Conservation (phyloP, 805 yeast species). For the Metschnikowia cerradonensis region DNA sequence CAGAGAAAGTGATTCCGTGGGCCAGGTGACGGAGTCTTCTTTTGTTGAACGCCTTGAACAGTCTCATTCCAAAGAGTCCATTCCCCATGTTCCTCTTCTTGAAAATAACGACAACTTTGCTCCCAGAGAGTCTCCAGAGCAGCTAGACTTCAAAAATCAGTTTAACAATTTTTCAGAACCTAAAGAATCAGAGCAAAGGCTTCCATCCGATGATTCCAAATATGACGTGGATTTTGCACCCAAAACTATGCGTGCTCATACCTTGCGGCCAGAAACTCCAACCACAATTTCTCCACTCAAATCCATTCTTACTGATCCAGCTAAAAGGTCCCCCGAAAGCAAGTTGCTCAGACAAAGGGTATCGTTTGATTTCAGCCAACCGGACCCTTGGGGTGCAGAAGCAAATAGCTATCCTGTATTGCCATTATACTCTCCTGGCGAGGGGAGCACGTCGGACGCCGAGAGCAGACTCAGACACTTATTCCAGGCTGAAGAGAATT, state of each 20-base stretch:
- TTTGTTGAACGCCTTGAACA: not conserved
- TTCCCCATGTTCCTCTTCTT: not conserved
- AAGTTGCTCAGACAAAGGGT: not conserved
- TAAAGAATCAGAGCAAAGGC: not conserved
- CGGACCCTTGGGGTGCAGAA: conserved; percentile 4
- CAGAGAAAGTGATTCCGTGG: not conserved
- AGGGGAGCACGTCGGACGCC: not conserved
- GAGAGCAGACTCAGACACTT: not conserved
- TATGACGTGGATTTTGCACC: not conserved
- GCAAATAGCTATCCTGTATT: conserved; percentile 3
- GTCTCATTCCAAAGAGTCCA: not conserved
- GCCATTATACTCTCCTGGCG: not conserved
- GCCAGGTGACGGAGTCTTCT: not conserved
- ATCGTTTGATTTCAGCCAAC: conserved; percentile 2
- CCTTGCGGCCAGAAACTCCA: not conserved
- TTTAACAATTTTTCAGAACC: too few relatives aligned
- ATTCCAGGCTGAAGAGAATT: not conserved
- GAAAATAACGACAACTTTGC: not conserved
- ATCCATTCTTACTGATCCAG: not conserved
- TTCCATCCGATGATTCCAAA: not conserved
- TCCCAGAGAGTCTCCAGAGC: not conserved
- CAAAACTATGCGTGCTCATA: not conserved
- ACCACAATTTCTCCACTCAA: not conserved
- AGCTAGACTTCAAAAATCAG: not conserved
- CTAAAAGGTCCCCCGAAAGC: not conserved